phyloP scores from a whole-genome alignment of 2,329 filamentous ascomycete genomes.

The Mycocentrospora acerina region DNA sequence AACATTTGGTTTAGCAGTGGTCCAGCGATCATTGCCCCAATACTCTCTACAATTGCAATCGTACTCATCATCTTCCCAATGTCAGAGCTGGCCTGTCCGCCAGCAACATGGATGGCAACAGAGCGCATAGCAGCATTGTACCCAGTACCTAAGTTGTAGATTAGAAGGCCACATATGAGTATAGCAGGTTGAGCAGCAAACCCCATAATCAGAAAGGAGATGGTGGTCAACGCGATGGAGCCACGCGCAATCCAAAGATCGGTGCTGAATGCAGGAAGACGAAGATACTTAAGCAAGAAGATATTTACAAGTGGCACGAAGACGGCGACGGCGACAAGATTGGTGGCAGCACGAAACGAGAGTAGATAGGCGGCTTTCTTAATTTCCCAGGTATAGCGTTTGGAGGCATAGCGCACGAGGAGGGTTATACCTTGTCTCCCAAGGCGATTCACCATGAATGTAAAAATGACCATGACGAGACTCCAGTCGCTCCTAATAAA shows the following conservation, averaged over 20 bases:
- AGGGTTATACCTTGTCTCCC: conserved; percentile 51
- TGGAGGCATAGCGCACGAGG: conserved; percentile 55
- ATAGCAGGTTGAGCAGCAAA: conserved; percentile 46
- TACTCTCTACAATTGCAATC: conserved; percentile 51
- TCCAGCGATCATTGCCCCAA: conserved; percentile 52
- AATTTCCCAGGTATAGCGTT: conserved; percentile 53
- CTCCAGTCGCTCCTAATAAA: conserved; percentile 45
- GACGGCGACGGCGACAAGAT: conserved; percentile 50
- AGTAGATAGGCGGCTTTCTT: conserved; percentile 45
- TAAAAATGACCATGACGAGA: conserved; percentile 45
- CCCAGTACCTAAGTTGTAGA: conserved; percentile 53
- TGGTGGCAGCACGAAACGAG: conserved; percentile 51
- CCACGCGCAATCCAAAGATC: conserved; percentile 50
- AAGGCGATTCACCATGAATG: conserved; percentile 52
- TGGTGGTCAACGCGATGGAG: conserved; percentile 47
- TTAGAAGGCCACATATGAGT: conserved; percentile 47
- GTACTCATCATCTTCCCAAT: conserved; percentile 53
- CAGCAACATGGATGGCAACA: conserved; percentile 51
- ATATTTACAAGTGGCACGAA: conserved; percentile 47
- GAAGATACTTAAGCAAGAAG: conserved; percentile 40
- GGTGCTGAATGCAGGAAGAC: conserved; percentile 43
- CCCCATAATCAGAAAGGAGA: conserved; percentile 51
- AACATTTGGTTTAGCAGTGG: conserved; percentile 50
- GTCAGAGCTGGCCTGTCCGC: conserved; percentile 45
- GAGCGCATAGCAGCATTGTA: conserved; percentile 51